Base-by-base conservation (phyloP, 352 stramenopile species). In the Pythium apleroticum region DNA sequence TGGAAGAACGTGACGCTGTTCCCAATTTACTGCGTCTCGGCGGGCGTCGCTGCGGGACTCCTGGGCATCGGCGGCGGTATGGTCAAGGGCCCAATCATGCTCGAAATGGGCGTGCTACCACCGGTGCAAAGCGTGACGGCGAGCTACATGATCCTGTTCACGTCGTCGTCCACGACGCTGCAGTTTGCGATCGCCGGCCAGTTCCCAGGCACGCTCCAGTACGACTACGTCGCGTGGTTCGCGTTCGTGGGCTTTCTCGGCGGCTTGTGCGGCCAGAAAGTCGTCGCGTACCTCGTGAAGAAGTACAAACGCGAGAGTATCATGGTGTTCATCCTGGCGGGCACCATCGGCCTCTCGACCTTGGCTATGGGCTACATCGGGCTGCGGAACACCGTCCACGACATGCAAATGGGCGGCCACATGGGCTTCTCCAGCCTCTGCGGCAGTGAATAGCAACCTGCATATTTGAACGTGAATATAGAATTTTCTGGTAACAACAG, bases 31-130 rank as follows among this genome's bases (percentile, higher is more conserved):
- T 99, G 95, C 58, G 86, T 91, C 45, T 77, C 98, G 19, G 97
- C 97, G 2, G 97, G 97, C 19, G 84, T 99, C 24, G 95, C 94
- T 58, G 96, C 96, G 14, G 97, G 97, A 15, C 80, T 99, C 39
- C 89, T 99, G 61, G 97, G 97, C 17, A 93, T 99, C 20, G 97
- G 97, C 49, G 97, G 97, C 43, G 97, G 97, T 45, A 99, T 99
- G 77, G 94, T 99, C 25, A 98, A 98, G 65, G 96, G 96, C 0
- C 96, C 97, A 0, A 86, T 99, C 55, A 98, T 99, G 96, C 86
- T 99, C 1, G 91, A 98, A 30, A 98, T 99, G 90, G 96, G 96
- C 17, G 92, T 99, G 25, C 74, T 98, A 25, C 86, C 86, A 1
- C 69, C 76, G 7, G 83, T 95, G 50, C 89, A 97, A 30, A 96